phyloP scores from a whole-genome alignment of 352 stramenopile genomes.

The Pythium folliculosum region DNA sequence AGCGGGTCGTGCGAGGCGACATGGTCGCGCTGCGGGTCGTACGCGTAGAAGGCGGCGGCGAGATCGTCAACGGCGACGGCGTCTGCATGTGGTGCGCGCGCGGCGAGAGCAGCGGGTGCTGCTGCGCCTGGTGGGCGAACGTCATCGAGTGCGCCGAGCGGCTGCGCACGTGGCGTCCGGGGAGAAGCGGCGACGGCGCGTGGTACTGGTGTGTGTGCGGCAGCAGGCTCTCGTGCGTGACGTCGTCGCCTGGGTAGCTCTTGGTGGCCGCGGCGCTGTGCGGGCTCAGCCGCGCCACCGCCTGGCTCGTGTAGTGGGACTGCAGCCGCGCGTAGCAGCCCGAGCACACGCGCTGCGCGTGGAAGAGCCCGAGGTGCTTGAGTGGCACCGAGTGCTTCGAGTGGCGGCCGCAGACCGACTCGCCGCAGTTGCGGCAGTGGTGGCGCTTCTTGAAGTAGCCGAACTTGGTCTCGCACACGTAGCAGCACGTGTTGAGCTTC shows the following conservation, averaged over 20 bases:
- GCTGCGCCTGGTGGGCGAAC: not conserved
- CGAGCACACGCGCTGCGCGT: conserved; percentile 68
- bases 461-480: conserved; percentile 74
- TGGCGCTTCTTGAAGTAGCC: conserved; percentile 75
- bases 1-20: conserved; percentile 14
- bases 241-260: not conserved
- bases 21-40: conserved; percentile 19
- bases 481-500: conserved; percentile 59
- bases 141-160: conserved; percentile 19
- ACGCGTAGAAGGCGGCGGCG: not conserved
- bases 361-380: conserved; percentile 54
- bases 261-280: not conserved
- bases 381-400: conserved; percentile 65
- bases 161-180: conserved; percentile 9
- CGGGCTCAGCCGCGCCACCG: conserved; percentile 27
- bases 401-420: conserved; percentile 84
- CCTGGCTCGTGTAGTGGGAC: conserved; percentile 45
- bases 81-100: conserved; percentile 1
- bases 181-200: conserved; percentile 2
- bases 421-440: conserved; percentile 85
- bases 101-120: conserved; percentile 21
- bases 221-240: not conserved
- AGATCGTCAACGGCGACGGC: conserved; percentile 9
- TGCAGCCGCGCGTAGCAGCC: conserved; percentile 62
- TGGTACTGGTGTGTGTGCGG: conserved; percentile 12